Percentiles rank a stretch among this genome's conserved stretches.
phyloP scores from a whole-genome alignment of 345 rosid species.

The Barbarea vulgaris region DNA sequence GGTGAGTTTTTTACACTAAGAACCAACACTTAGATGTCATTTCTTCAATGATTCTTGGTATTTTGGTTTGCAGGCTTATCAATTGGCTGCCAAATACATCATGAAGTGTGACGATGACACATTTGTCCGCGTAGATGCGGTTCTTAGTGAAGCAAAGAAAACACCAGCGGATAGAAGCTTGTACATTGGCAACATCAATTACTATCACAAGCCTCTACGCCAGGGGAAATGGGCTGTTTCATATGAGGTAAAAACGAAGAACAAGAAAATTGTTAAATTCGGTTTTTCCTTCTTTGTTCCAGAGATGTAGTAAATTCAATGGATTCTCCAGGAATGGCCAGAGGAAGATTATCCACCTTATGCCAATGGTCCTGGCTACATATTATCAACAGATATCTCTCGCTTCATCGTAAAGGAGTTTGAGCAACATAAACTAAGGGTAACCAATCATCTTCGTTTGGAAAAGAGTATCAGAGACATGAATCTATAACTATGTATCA shows the following conservation, averaged over 20 bases:
- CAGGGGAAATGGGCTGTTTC: slow-evolving; percentile 85
- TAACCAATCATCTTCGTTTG: slow-evolving; percentile 23
- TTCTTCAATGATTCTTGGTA: neutral
- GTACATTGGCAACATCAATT: slow-evolving; percentile 75
- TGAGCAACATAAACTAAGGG: slow-evolving; percentile 68
- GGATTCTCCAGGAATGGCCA: slow-evolving; percentile 67
- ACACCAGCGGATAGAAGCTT: slow-evolving; percentile 51
- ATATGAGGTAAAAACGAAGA: slow-evolving; percentile 55
- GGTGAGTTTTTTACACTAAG: slow-evolving; percentile 42
- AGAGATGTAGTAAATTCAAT: neutral
- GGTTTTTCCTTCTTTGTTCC: neutral
- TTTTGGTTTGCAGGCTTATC: slow-evolving; percentile 49
- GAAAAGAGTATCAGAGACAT: neutral
- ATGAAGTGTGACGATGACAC: slow-evolving; percentile 89
- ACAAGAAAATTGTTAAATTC: neutral
- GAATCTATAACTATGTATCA: neutral
- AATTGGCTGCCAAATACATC: slow-evolving; percentile 50
- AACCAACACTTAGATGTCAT: neutral
- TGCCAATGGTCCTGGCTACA: slow-evolving; percentile 84
- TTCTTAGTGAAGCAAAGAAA: slow-evolving; percentile 55
- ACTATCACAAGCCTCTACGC: slow-evolving; percentile 71
- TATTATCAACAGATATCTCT: slow-evolving; percentile 62
- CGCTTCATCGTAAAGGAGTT: slow-evolving; percentile 60
- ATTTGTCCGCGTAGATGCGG: slow-evolving; percentile 64
- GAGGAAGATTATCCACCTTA: slow-evolving; percentile 85